Conservation (phyloP, 495 filamentous ascomycete genomes). For the Aspergillus ostianus region DNA sequence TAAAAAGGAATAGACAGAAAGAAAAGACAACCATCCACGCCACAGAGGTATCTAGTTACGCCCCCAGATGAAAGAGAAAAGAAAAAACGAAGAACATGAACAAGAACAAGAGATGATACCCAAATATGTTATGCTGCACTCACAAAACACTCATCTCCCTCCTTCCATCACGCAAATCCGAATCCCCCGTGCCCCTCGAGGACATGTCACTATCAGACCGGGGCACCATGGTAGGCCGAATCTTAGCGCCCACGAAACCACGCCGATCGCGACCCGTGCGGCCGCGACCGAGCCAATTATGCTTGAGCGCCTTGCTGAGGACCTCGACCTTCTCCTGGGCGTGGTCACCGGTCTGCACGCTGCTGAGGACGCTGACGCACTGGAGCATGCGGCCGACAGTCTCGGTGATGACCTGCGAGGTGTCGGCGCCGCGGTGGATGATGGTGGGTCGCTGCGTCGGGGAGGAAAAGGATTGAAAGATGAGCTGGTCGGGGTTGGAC, state of each 20-base stretch:
- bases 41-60: neutral
- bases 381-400: conserved; percentile 95
- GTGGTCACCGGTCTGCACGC: conserved; percentile 69
- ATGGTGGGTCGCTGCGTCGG: conserved; percentile 45
- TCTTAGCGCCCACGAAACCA: conserved; percentile 77
- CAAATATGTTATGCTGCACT: neutral
- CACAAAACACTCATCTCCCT: conserved; percentile 37
- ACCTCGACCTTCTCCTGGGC: conserved; percentile 77
- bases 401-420: conserved; percentile 81
- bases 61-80: neutral
- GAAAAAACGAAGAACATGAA: neutral
- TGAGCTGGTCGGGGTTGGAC: conserved; percentile 48
- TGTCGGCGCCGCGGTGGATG: conserved; percentile 52
- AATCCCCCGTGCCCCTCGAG: conserved; percentile 16
- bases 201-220: conserved; percentile 23
- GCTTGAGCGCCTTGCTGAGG: conserved; percentile 79
- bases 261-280: conserved; percentile 84
- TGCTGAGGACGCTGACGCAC: conserved; percentile 86
- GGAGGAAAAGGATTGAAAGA: conserved; percentile 54
- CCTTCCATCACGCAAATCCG: conserved; percentile 27
- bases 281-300: conserved; percentile 93
- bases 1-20: neutral
- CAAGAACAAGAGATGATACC: conserved; percentile 6
- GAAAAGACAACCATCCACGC: neutral
- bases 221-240: conserved; percentile 40